phyloP scores from a whole-genome alignment of 306 rosid genomes.

The Lablab purpureus region DNA sequence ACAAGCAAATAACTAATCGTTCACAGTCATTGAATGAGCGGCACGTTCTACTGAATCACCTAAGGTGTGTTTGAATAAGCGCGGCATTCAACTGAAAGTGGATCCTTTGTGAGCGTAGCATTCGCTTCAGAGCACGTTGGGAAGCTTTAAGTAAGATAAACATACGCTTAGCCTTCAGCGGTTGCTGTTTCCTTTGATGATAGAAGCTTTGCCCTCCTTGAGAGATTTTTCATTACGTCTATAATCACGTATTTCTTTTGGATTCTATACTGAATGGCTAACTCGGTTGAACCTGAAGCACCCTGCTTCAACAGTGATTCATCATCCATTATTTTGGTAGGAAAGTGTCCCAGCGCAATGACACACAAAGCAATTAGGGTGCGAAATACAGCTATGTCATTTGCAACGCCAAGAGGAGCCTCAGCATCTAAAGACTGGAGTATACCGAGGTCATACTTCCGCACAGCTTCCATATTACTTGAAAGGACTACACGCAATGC shows the following conservation, averaged over 20 bases:
- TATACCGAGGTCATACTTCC: slow-evolving; percentile 62
- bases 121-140: no score
- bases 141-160: no score
- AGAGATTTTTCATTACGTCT: slow-evolving; percentile 77
- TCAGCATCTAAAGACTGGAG: slow-evolving; percentile 75
- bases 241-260: slow-evolving; percentile 78
- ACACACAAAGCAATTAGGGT: slow-evolving; percentile 77
- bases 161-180: slow-evolving; percentile 51
- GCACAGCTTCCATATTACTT: slow-evolving; percentile 55
- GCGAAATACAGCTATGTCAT: slow-evolving; percentile 74
- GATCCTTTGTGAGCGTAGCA: no score
- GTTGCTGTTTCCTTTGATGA: slow-evolving; percentile 59
- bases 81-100: no score
- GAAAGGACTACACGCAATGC: slow-evolving; percentile 80
- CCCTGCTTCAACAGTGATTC: slow-evolving; percentile 69
- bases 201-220: slow-evolving; percentile 81
- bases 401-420: slow-evolving; percentile 88
- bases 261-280: slow-evolving; percentile 85
- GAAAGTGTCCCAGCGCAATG: slow-evolving; percentile 90
- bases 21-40: not conserved
- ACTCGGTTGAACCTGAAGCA: slow-evolving; percentile 65
- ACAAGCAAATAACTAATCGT: slow-evolving; percentile 19
- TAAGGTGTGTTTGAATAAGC: no score
- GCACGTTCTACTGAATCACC: no score
- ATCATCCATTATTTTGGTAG: slow-evolving; percentile 91